Conservation (phyloP, 2,329 filamentous ascomycete genomes). For the Dendryphion nanum region DNA sequence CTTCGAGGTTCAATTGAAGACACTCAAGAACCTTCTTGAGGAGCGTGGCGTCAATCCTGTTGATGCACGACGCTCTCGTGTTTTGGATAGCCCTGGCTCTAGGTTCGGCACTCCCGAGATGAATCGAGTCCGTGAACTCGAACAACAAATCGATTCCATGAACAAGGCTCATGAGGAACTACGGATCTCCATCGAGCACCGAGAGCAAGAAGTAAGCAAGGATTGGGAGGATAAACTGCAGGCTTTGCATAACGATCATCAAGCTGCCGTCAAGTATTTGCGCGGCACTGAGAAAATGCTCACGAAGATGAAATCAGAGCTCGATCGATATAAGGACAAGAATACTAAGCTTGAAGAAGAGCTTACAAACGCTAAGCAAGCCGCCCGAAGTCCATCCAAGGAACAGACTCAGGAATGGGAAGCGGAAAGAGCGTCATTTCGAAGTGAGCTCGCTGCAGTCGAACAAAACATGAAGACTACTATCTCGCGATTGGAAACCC, state of each 20-base stretch:
- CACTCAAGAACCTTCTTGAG: slow-evolving; percentile 85
- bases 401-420: slow-evolving; percentile 67
- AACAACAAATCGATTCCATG: slow-evolving; percentile 78
- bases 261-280: slow-evolving; percentile 96
- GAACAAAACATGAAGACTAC: slow-evolving; percentile 68
- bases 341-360: slow-evolving; percentile 81
- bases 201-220: slow-evolving; percentile 82
- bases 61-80: slow-evolving; percentile 68
- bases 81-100: slow-evolving; percentile 70
- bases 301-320: slow-evolving; percentile 95
- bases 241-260: slow-evolving; percentile 94
- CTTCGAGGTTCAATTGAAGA: slow-evolving; percentile 85
- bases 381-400: slow-evolving; percentile 37
- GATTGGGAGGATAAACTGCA: slow-evolving; percentile 90
- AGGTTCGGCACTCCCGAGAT: slow-evolving; percentile 76
- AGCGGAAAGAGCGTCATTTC: slow-evolving; percentile 65
- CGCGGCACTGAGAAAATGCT: slow-evolving; percentile 99
- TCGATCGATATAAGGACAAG: slow-evolving; percentile 86
- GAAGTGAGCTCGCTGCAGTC: slow-evolving; percentile 66
- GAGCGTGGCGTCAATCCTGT: slow-evolving; percentile 85
- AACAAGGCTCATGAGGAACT: slow-evolving; percentile 82
- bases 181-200: slow-evolving; percentile 71
- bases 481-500: slow-evolving; percentile 66
- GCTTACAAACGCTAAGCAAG: slow-evolving; percentile 57
- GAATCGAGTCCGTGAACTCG: slow-evolving; percentile 76